These are phyloP conservation scores for Rhododendron simsii DNA, from an alignment of 148 eudicot genomes.

Conservation along the genomic window DNA sequence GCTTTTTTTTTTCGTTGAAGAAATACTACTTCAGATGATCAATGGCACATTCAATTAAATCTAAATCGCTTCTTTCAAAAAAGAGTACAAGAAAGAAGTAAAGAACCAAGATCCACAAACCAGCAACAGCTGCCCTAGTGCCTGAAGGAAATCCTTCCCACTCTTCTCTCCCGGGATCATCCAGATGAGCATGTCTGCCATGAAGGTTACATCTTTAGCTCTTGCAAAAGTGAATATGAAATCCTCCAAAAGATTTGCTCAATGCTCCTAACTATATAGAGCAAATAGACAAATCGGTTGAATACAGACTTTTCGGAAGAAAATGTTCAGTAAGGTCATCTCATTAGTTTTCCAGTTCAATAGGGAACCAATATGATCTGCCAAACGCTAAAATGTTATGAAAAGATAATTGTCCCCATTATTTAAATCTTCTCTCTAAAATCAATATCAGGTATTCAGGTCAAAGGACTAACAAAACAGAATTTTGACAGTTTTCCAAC, in stretches of 20 bases:
- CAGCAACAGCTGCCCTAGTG: conserved; percentile 97
- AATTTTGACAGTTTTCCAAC: too few species aligned
- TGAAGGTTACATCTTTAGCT: not conserved
- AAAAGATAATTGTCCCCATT: too few species aligned
- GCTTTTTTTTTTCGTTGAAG: not conserved
- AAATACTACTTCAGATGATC: not conserved
- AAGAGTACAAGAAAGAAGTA: not conserved
- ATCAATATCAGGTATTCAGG: too few species aligned
- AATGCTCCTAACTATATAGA: not conserved
- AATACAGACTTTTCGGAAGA: too few species aligned
- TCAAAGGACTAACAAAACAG: too few species aligned
- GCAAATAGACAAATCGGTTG: too few species aligned
- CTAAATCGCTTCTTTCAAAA: not conserved
- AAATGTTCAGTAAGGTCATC: too few species aligned
- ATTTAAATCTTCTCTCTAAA: too few species aligned
- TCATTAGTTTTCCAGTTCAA: too few species aligned
- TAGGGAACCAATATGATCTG: too few species aligned
- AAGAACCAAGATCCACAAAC: conserved; percentile 27
- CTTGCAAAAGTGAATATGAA: not conserved
- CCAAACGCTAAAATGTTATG: too few species aligned
- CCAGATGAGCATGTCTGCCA: conserved; percentile 84
- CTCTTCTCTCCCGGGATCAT: conserved; percentile 93
- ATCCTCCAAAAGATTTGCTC: not conserved
- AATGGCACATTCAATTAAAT: not conserved
- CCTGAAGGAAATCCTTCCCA: conserved; percentile 99